Evolutionary conservation across 352 stramenopile species (phyloP), one percentile per base, ranked within the genome.

Genomic region (Phytophthora citrophthora): DNA sequence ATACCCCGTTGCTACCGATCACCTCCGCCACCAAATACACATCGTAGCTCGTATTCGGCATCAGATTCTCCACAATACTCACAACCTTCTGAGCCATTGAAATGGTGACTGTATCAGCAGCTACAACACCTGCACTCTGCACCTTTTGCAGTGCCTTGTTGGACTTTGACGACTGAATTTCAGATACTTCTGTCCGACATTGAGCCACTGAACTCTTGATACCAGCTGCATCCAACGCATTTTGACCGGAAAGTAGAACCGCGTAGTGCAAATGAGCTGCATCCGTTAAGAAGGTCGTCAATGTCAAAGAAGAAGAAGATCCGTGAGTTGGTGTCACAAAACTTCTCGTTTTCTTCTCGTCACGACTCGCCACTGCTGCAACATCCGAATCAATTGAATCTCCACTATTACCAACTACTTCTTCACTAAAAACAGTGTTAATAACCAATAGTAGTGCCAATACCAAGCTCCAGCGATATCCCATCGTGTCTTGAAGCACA

Each of bases 11-110:
- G 64, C 86, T 95, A 31, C 77, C 76, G 10, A 77, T 74, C 16
- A 92, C 86, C 43, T 95, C 84, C 11, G 79, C 76, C 8, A 95
- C 85, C 64, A 95, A 89, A 70, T 88, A 93, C 59, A 93, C 84
- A 36, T 93, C 85, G 67, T 93, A 95, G 70, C 72, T 91, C 20
- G 70, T 83, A 48, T 93, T 93, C 0, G 81, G 20, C 9, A 46
- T 18, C 11, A 95, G 59, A 0, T 77, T 68, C 6, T 68, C 23
- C 1, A 93, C 68, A 2, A 63, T 29, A 18, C 66, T 76, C 53
- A 85, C 81, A 2, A 92, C 48, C 23, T 90, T 89, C 41, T 89
- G 74, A 5, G 84, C 79, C 23, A 57, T 69, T 0, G 69, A 11
- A 6, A 90, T 72, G 0, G 68, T 62, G 16, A 93, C 58, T 0